phyloP scores from a whole-genome alignment of 352 stramenopile species.

The Globisporangium lucens region DNA sequence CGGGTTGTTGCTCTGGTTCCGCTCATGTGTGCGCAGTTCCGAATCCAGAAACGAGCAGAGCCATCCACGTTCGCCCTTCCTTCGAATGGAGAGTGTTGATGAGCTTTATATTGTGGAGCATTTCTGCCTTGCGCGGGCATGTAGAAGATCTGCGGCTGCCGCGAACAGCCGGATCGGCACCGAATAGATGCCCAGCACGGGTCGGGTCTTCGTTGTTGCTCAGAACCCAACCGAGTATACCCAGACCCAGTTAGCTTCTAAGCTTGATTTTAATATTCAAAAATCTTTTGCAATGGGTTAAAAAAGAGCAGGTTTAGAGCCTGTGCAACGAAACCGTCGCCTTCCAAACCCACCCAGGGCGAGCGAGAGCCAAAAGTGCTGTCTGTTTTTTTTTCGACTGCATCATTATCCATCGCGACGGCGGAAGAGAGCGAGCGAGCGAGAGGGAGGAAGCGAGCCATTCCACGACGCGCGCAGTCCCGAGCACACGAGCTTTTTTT shows the following conservation, averaged over 20 bases:
- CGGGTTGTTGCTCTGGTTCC: not conserved
- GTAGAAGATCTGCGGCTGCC: slow-evolving; percentile 4
- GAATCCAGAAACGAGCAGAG: not conserved
- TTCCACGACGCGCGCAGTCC: not conserved
- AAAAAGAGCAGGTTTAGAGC: not conserved
- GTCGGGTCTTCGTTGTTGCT: not conserved
- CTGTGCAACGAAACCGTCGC: not conserved
- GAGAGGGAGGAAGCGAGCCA: not conserved
- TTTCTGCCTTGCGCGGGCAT: not conserved
- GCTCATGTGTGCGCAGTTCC: not conserved
- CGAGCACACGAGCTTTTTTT: not conserved
- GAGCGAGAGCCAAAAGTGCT: not conserved
- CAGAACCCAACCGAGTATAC: not conserved
- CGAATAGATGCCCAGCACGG: slow-evolving; percentile 1
- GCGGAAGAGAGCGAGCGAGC: slow-evolving; percentile 10
- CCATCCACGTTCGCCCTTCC: not conserved
- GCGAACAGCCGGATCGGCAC: not conserved
- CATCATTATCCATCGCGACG: not conserved
- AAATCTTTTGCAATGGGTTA: not conserved
- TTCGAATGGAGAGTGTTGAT: not conserved
- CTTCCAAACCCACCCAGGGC: not conserved
- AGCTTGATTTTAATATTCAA: not conserved
- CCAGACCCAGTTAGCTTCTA: not conserved
- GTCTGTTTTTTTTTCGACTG: slow-evolving; percentile 8
- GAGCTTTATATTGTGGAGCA: not conserved